Percentiles rank a stretch among this genome's conserved stretches.
Evolutionary conservation across 2,329 filamentous ascomycete species (phyloP).

Genomic region (Scorias spongiosa): DNA sequence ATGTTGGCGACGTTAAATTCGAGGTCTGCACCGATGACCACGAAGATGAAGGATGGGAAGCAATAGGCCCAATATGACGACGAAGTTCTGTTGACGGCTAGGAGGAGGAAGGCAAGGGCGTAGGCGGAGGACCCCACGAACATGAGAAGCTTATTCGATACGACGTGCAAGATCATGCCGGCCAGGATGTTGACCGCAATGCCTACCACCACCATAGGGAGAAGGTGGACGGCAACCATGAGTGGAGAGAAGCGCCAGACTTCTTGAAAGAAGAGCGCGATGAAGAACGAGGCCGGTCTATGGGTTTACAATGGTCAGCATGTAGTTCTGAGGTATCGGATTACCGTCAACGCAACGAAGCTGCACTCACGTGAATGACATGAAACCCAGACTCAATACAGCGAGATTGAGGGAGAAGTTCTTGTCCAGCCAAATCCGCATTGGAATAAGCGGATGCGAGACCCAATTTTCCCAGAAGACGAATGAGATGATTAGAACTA

Average conservation of each 20-base stretch:
- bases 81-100: conserved; percentile 40
- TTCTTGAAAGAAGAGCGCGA: conserved; percentile 50
- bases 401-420: conserved; percentile 49
- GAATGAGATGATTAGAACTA: conserved; percentile 41
- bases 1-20: conserved; percentile 60
- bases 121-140: conserved; percentile 33
- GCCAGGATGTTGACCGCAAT: conserved; percentile 49
- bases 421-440: conserved; percentile 45
- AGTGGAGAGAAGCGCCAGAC: conserved; percentile 38
- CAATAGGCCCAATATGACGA: conserved; percentile 50
- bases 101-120: conserved; percentile 34
- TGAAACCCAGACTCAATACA: conserved; percentile 44
- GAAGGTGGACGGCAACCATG: conserved; percentile 44
- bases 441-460: conserved; percentile 30
- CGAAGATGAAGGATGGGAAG: conserved; percentile 45
- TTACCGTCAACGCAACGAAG: background rate
- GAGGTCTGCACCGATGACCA: conserved; percentile 51
- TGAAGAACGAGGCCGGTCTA: conserved; percentile 23
- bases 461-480: conserved; percentile 46
- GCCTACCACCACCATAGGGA: conserved; percentile 50
- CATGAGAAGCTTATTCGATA: conserved; percentile 52
- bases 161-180: conserved; percentile 43
- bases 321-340: background rate
- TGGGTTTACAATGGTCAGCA: background rate
- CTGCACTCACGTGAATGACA: conserved; percentile 34